Evolutionary conservation across 768 basidiomycete genomes (phyloP).

Genomic region (Hypholoma sublateritium): DNA sequence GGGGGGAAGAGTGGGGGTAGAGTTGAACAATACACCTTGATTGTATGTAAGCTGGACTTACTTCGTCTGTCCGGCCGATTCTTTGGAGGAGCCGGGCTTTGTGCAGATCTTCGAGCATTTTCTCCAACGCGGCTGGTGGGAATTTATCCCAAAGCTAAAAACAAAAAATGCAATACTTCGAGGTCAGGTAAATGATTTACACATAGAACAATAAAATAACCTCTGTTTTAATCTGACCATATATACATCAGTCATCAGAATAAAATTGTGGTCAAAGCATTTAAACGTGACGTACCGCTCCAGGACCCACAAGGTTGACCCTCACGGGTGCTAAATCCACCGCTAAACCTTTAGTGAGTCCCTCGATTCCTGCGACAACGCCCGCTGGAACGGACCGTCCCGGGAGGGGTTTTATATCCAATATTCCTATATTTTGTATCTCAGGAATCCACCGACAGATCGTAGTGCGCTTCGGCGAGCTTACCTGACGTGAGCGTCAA

Average conservation of each 20-base stretch:
- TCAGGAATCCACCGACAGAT: background rate
- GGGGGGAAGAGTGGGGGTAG: no score
- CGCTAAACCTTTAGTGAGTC: slow-evolving; percentile 1
- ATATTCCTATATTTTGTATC: background rate
- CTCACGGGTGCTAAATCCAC: slow-evolving; percentile 7
- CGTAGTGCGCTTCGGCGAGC: no score
- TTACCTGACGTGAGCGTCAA: slow-evolving; percentile 3
- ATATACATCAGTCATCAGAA: no score
- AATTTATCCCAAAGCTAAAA: background rate
- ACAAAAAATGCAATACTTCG: background rate
- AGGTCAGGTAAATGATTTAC: no score
- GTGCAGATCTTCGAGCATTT: background rate
- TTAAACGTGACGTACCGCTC: background rate
- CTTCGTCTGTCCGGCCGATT: background rate
- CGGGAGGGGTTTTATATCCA: background rate
- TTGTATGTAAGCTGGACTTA: background rate
- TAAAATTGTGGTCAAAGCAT: background rate
- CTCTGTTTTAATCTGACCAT: background rate
- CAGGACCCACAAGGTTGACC: slow-evolving; percentile 3
- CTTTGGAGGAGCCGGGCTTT: background rate
- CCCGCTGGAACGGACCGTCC: background rate
- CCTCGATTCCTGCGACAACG: background rate
- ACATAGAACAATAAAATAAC: background rate
- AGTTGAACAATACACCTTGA: no score
- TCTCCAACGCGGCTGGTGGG: background rate